Evolutionary conservation across 2,329 filamentous ascomycete species (phyloP).

Genomic region (Hymenoscyphus occultus): DNA sequence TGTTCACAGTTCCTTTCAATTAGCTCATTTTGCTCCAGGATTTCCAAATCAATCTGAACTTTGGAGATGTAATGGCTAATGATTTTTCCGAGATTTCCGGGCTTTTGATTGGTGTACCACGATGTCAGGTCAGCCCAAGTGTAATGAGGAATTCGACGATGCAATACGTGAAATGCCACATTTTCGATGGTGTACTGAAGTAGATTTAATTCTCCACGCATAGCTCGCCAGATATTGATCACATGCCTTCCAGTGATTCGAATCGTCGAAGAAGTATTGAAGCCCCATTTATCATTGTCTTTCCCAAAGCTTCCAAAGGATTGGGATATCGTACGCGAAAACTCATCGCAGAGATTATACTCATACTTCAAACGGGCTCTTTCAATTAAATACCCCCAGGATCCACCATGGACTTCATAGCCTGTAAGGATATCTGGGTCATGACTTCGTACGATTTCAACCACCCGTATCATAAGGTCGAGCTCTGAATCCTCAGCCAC

Average conservation of each 20-base stretch:
- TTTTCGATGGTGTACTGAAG: conserved; percentile 97
- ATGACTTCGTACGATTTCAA: conserved; percentile 76
- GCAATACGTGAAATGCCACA: conserved; percentile 85
- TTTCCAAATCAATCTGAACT: conserved; percentile 80
- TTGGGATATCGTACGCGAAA: conserved; percentile 82
- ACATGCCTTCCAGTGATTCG: conserved; percentile 91
- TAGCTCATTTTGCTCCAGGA: conserved; percentile 85
- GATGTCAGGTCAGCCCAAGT: conserved; percentile 71
- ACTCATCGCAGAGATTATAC: conserved; percentile 84
- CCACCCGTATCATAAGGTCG: conserved; percentile 78
- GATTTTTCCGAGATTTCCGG: conserved; percentile 69
- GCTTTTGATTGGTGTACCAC: conserved; percentile 73
- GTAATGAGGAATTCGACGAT: conserved; percentile 85
- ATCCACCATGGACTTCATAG: conserved; percentile 89
- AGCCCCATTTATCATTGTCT: conserved; percentile 87
- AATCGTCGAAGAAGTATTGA: conserved; percentile 89
- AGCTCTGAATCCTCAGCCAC: conserved; percentile 76
- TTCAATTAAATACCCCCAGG: conserved; percentile 95
- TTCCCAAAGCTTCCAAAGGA: conserved; percentile 82
- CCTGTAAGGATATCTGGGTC: conserved; percentile 94
- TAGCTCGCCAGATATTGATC: conserved; percentile 96
- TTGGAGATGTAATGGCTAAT: conserved; percentile 74
- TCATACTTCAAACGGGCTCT: conserved; percentile 82
- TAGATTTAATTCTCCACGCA: conserved; percentile 88
- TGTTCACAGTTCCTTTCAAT: conserved; percentile 90